phyloP scores from a whole-genome alignment of 1,284 basidiomycete genomes.

The Cutaneotrichosporon sp. region DNA sequence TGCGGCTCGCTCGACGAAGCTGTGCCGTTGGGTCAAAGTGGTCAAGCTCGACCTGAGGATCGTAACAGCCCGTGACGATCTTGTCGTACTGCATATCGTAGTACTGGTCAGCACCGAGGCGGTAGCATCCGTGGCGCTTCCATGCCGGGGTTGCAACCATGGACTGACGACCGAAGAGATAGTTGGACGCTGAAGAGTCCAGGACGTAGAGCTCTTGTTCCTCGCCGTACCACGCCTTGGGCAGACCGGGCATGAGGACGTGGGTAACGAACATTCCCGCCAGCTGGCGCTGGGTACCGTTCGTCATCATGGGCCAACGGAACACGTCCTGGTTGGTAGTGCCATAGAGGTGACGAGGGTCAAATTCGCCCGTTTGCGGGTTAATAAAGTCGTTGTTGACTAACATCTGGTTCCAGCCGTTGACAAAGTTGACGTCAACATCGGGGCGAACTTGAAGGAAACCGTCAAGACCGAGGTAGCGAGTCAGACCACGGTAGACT shows the following conservation, averaged over 20 bases:
- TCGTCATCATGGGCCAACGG: slow-evolving; percentile 79
- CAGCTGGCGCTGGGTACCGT: slow-evolving; percentile 69
- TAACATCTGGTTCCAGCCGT: slow-evolving; percentile 84
- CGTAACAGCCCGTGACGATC: slow-evolving; percentile 69
- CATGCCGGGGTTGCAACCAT: slow-evolving; percentile 79
- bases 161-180: slow-evolving; percentile 78
- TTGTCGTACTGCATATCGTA: slow-evolving; percentile 81
- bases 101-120: slow-evolving; percentile 79
- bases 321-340: slow-evolving; percentile 88
- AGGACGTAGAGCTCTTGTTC: slow-evolving; percentile 78
- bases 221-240: slow-evolving; percentile 80
- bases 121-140: slow-evolving; percentile 87
- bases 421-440: slow-evolving; percentile 70
- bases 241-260: slow-evolving; percentile 78
- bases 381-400: slow-evolving; percentile 81
- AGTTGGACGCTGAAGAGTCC: slow-evolving; percentile 77
- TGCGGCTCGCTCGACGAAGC: slow-evolving; percentile 64
- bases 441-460: slow-evolving; percentile 83
- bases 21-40: slow-evolving; percentile 88
- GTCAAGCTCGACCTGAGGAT: slow-evolving; percentile 82
- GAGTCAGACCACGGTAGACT: slow-evolving; percentile 71
- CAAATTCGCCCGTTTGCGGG: slow-evolving; percentile 59
- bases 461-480: slow-evolving; percentile 88
- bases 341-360: slow-evolving; percentile 82
- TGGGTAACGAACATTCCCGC: slow-evolving; percentile 71